Conservation (phyloP, 75 land plant genomes). For the Cryptomeria japonica region DNA sequence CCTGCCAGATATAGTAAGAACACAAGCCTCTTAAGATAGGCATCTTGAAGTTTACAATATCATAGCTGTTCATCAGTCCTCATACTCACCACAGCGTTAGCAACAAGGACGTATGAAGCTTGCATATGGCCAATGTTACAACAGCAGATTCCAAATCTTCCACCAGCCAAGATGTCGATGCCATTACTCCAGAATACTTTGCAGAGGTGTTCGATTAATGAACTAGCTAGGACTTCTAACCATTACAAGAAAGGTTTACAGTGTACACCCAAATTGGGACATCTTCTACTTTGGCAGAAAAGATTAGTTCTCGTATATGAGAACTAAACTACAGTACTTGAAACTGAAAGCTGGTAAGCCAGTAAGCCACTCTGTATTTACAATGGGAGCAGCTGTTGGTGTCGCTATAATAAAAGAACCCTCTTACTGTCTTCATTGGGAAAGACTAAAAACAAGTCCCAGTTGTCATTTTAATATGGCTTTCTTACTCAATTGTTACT, state of each 20-base stretch:
- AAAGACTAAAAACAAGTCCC: background rate
- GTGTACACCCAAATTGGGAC: background rate
- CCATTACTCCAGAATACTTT: background rate
- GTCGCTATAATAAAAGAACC: background rate
- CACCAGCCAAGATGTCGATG: background rate
- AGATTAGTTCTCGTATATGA: background rate
- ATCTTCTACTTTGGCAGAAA: background rate
- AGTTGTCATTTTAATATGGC: background rate
- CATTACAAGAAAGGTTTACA: constrained; percentile 1
- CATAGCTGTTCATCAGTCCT: background rate
- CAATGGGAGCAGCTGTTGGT: background rate
- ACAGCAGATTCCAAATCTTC: background rate
- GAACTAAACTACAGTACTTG: background rate
- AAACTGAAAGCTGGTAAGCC: background rate
- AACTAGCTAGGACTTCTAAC: constrained; percentile 5
- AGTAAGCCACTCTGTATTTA: constrained; percentile 2
- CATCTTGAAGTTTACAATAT: background rate
- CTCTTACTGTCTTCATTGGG: background rate
- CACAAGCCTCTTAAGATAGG: background rate
- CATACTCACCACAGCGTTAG: background rate
- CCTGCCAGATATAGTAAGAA: background rate
- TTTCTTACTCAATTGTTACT: constrained; percentile 19
- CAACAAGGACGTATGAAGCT: background rate
- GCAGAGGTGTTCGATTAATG: background rate
- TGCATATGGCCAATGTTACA: background rate